Conservation (phyloP, 164 flowering plant genomes). For the Sextonia rubra region DNA sequence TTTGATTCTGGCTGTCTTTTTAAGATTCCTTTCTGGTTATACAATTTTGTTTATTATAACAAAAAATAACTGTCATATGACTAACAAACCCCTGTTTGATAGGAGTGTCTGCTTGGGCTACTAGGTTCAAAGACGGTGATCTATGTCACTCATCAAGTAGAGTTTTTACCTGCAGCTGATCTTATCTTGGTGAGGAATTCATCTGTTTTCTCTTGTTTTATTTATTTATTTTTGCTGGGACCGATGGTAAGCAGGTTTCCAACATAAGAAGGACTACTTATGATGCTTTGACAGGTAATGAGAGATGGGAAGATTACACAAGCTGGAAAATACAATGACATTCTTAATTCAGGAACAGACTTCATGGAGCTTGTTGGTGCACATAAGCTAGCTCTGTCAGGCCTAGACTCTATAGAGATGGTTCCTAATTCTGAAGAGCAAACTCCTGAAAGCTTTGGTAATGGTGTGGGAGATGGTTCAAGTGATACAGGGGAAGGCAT, state of each 20-base stretch:
- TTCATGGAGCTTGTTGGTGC: conserved; percentile 93
- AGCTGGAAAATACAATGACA: conserved; percentile 73
- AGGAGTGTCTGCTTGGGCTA: conserved; percentile 63
- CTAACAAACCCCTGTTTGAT: conserved; percentile 5
- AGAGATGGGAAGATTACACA: conserved; percentile 77
- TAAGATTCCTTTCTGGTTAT: not conserved
- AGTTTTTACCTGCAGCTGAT: conserved; percentile 68
- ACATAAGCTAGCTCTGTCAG: conserved; percentile 62
- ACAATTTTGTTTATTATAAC: too few species aligned
- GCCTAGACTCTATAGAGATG: conserved; percentile 28
- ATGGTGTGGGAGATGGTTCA: conserved; percentile 13
- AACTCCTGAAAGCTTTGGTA: not conserved
- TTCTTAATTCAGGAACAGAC: conserved; percentile 66
- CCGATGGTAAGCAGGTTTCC: not conserved
- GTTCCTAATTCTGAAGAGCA: conserved; percentile 11
- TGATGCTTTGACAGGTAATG: conserved; percentile 46
- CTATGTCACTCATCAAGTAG: conserved; percentile 74
- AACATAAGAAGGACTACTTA: not conserved
- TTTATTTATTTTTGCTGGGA: not conserved
- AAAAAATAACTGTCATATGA: not conserved
- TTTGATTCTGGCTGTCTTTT: too few species aligned
- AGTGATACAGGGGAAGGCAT: not conserved
- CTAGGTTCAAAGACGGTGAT: conserved; percentile 59
- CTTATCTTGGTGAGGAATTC: conserved; percentile 46
- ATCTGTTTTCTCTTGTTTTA: not conserved